Conservation (phyloP, 2,329 filamentous ascomycete genomes). For the Periglandula ipomoeae region DNA sequence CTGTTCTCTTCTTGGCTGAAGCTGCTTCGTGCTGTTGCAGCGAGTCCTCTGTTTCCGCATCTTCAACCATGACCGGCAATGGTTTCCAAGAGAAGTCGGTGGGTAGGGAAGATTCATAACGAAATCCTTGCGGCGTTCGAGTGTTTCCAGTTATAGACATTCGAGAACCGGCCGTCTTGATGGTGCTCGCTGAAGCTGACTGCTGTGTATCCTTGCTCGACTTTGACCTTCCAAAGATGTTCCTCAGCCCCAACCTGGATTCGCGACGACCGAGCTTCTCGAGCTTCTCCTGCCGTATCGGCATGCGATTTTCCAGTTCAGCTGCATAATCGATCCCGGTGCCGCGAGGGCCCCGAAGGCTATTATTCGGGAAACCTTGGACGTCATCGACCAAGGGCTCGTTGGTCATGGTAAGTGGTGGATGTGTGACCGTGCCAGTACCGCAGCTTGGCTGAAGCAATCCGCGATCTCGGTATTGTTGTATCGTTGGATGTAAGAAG, state of each 20-base stretch:
- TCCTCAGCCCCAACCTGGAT: conserved; percentile 41
- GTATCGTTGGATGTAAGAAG: not conserved
- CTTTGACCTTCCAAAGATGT: conserved; percentile 40
- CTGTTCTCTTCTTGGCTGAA: conserved; percentile 8
- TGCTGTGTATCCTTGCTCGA: conserved; percentile 24
- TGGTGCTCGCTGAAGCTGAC: conserved; percentile 19
- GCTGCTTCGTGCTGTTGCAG: conserved; percentile 6
- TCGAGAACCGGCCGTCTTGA: conserved; percentile 30
- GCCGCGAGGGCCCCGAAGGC: conserved; percentile 21
- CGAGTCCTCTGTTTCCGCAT: conserved; percentile 9
- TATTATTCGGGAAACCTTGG: conserved; percentile 3
- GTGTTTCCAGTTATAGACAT: conserved; percentile 27
- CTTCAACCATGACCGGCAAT: conserved; percentile 15
- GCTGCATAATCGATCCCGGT: conserved; percentile 4
- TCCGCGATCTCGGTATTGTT: too few species aligned
- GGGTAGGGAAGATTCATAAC: conserved; percentile 10
- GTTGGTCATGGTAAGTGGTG: conserved; percentile 5
- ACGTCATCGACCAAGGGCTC: conserved; percentile 2
- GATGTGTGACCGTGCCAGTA: not conserved
- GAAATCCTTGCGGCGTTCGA: conserved; percentile 30
- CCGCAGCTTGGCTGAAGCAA: not conserved
- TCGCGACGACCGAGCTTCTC: conserved; percentile 37
- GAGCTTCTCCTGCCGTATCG: conserved; percentile 30
- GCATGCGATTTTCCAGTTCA: conserved; percentile 7
- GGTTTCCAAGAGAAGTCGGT: conserved; percentile 28